Evolutionary conservation across 2,329 filamentous ascomycete genomes (phyloP), one percentile per base, ranked within the genome.

Genomic region (Scytalidium sp.): DNA sequence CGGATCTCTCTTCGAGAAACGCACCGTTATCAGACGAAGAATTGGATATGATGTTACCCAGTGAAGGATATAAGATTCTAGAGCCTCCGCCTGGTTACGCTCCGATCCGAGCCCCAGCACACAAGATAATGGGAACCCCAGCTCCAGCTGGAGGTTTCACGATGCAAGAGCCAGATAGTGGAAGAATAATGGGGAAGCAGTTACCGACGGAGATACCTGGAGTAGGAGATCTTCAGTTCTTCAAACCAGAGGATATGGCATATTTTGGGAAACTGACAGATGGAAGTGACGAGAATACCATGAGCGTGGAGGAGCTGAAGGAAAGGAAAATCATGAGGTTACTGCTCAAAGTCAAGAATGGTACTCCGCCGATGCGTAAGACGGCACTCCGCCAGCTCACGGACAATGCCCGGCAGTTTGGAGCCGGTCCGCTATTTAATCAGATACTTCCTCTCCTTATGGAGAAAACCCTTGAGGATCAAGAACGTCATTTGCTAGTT

Each of bases 241-340:
- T 99, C 80, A 99, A 99, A 73, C 84, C 91, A 1, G 94, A 99
- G 68, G 94, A 99, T 69, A 97, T 97, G 91, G 86, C 90, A 36
- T 99, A 99, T 72, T 99, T 99, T 64, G 92, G 93, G 51, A 97
- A 99, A 75, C 81, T 99, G 39, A 93, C 96, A 19, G 94, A 99
- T 65, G 91, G 90, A 32, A 88, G 87, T 21, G 91, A 97, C 60
- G 94, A 99, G 71, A 95, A 93, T 60, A 80, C 84, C 19, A 82
- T 99, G 71, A 92, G 86, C 19, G 91, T 99, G 9, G 94, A 99
- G 44, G 93, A 99, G 64, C 74, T 99, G 46, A 97, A 99, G 71
- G 93, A 99, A 71, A 83, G 94, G 54, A 99, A 99, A 73, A 99
- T 99, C 65, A 97, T 99, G 94, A 81, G 94, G 58, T 74, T 99